Evolutionary conservation across 1,139 yeast genomes (phyloP), one percentile per base, ranked within the genome.

Genomic region (Arxiozyma heterogenica): DNA sequence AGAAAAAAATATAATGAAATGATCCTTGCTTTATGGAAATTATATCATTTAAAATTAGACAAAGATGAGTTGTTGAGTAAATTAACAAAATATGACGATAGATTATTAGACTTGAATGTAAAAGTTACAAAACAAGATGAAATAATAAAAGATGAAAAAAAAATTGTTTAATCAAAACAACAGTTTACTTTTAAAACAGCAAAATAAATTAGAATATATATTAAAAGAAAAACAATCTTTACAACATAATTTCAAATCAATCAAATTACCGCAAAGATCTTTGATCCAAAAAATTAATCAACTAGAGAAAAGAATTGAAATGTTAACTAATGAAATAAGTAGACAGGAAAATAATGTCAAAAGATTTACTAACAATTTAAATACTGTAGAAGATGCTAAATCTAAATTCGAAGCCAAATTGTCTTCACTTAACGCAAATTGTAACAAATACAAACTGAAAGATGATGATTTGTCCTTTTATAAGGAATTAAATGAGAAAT

Each of bases 21-120:
- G 44, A 70, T 74, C 25, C 79, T 78, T 39, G 77, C 83, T 49
- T 69, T 91, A 45, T 84, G 88, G 76, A 80, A 82, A 60, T 70
- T 90, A 17, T 86, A 75, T 63, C 91, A 86, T 63, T 75, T 82
- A 58, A 87, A 87, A 58, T 66, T 71, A 53, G 75, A 75, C 54
- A 79, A 76, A 56, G 61, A 69, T 7, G 64, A 66, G 12, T 58
- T 77, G 18, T 53, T 58, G 59, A 57, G 64, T 57, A 59, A 65
- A 51, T 44, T 74, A 61, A 63, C 70, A 58, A 53, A 64, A 47
- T 54, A 73, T 54, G 67, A 67, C 46, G 44, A 57, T 4, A 63
- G 71, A 52, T 61, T 79, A 25, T 12, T 4, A 12, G 30, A 64
- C 47, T 54, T 73, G 54, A 67, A 67, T 47, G 43, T 58, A 3